Evolutionary conservation across 805 yeast genomes (phyloP), one percentile per base, ranked within the genome.

Genomic region (Candida krabiensis): DNA sequence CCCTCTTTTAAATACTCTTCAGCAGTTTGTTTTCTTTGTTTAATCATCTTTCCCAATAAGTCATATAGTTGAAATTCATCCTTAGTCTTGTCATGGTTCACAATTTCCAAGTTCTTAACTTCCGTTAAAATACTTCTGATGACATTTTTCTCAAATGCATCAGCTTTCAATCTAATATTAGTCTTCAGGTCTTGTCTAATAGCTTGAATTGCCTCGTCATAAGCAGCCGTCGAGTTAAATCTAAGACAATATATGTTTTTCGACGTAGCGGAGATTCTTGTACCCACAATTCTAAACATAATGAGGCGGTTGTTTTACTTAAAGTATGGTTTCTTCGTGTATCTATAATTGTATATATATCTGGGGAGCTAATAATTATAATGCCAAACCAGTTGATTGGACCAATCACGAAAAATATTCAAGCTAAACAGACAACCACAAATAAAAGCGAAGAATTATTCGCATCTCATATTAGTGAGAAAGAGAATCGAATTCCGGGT

Each of bases 21-120:
- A 13, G 70, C 69, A 4, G 73, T 60, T 9, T 58, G 59, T 21
- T 49, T 46, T 46, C 77, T 59, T 41, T 71, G 71, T 36, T 64
- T 68, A 36, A 62, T 53, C 67, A 71, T 60, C 38, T 67, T 67
- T 23, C 42, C 33, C 9, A 64, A 44, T 30, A 63, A 49, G 37
- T 63, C 67, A 33, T 54, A 61, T 25, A 65, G 40, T 24, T 51
- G 47, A 30, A 57, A 65, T 40, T 63, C 63, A 37, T 61, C 62
- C 16, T 53, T 50, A 22, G 50, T 46, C 25, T 50, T 47, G 14
- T 45, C 56, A 9, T 53, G 55, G 28, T 53, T 53, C 14, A 54
- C 61, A 33, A 65, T 59, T 47, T 64, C 69, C 25, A 59, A 43
- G 46, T 69, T 69, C 44, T 69, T 69, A 36, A 68, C 60, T 33